Percentiles rank a stretch among this genome's conserved stretches.
Conservation (phyloP, 257 asterid species). For the Scutellaria baicalensis region DNA sequence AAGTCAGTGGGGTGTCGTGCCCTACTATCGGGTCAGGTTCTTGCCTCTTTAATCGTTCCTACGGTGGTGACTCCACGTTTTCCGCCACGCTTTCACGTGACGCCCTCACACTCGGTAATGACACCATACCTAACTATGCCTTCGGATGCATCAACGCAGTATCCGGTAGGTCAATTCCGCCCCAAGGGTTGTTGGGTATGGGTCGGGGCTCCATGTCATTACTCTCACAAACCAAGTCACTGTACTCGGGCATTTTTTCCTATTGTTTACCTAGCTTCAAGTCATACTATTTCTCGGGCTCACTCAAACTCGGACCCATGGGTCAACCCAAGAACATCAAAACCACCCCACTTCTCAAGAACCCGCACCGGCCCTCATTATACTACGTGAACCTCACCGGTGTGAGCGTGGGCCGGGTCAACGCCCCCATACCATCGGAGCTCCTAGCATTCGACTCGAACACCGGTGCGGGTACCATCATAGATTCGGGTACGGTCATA, state of each 20-base stretch:
- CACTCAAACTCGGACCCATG: constrained; percentile 71
- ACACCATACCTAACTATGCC: constrained; percentile 48
- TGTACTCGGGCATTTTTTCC: constrained; percentile 68
- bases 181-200: constrained; percentile 82
- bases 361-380: constrained; percentile 74
- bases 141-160: constrained; percentile 68
- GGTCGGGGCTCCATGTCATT: constrained; percentile 84
- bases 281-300: constrained; percentile 81
- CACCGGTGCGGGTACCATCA: constrained; percentile 78
- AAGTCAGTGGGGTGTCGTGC: constrained; percentile 56
- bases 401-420: constrained; percentile 60
- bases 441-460: constrained; percentile 53
- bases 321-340: constrained; percentile 72
- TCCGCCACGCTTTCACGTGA: constrained; percentile 65
- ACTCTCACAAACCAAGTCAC: constrained; percentile 58
- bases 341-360: constrained; percentile 74
- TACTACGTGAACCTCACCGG: constrained; percentile 86
- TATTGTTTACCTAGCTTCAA: constrained; percentile 83
- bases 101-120: constrained; percentile 48
- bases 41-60: constrained; percentile 67
- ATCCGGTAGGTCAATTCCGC: constrained; percentile 62
- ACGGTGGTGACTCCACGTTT: constrained; percentile 67
- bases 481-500: constrained; percentile 92
- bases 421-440: constrained; percentile 51
- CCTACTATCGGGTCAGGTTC: constrained; percentile 38